Evolutionary conservation across 2,329 filamentous ascomycete genomes (phyloP).

Genomic region (Reticulascus tulasneorum): DNA sequence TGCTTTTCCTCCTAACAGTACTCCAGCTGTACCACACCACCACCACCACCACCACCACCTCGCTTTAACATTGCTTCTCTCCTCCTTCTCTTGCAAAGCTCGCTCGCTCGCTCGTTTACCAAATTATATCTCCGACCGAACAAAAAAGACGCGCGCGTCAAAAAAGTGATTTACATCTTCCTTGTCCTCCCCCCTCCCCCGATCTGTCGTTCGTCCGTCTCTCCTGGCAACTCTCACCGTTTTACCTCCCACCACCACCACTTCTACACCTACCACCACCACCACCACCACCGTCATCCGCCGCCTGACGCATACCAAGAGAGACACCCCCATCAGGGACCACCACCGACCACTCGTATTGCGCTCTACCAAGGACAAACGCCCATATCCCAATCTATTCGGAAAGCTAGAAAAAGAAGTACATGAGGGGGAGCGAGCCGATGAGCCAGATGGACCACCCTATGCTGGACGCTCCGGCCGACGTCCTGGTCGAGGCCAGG

Average conservation of each 20-base stretch:
- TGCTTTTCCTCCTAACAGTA: no score
- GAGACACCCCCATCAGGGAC: not conserved
- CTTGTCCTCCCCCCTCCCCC: not conserved
- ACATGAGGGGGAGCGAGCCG: conserved; percentile 5
- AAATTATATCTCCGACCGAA: no score
- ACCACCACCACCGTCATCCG: conserved; percentile 2
- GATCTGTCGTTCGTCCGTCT: conserved; percentile 1
- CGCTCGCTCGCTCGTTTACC: no score
- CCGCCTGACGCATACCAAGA: not conserved
- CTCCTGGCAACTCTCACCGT: conserved; percentile 5
- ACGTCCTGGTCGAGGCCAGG: conserved; percentile 40
- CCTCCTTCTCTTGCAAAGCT: no score
- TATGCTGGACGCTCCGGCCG: conserved; percentile 31
- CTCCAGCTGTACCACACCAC: no score
- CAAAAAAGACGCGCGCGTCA: no score
- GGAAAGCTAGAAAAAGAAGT: not conserved
- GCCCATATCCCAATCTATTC: not conserved
- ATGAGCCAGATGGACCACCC: conserved; percentile 11
- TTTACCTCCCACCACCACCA: conserved; percentile 4
- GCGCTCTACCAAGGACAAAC: not conserved
- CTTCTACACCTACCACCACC: conserved; percentile 1
- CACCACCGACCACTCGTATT: not conserved
- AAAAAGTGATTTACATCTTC: not conserved
- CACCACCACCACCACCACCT: no score
- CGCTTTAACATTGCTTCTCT: no score